Conservation (phyloP, 768 basidiomycete genomes). For the Russula emetica region DNA sequence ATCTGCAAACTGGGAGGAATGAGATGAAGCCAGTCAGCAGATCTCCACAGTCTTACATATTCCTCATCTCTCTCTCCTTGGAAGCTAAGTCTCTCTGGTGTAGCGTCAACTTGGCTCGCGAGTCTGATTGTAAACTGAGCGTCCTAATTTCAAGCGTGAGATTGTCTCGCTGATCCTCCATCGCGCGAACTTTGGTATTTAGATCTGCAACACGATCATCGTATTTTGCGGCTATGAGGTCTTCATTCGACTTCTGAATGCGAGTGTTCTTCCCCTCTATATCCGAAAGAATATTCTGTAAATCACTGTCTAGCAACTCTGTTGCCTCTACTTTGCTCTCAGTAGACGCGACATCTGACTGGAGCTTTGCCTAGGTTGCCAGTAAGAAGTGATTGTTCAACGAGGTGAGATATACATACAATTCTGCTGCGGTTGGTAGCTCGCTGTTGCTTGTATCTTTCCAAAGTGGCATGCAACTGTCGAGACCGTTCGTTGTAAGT, state of each 20-base stretch:
- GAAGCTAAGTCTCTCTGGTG: constrained; percentile 63
- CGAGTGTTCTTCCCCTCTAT: constrained; percentile 65
- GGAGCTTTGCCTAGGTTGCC: constrained; percentile 33
- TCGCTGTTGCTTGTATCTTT: constrained; percentile 52
- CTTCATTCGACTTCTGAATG: constrained; percentile 54
- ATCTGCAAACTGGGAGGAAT: constrained; percentile 53
- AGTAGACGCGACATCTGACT: constrained; percentile 46
- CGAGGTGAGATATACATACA: constrained; percentile 37
- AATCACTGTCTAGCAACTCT: constrained; percentile 49
- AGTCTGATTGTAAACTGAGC: constrained; percentile 74
- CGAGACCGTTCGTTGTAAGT: constrained; percentile 60
- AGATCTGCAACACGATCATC: constrained; percentile 60
- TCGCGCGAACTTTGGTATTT: constrained; percentile 45
- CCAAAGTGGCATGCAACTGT: constrained; percentile 52
- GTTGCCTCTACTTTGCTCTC: constrained; percentile 57
- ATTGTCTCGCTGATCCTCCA: constrained; percentile 67
- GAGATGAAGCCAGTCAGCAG: constrained; percentile 12
- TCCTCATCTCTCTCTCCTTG: constrained; percentile 62
- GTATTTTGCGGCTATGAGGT: constrained; percentile 57
- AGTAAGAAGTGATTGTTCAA: background rate
- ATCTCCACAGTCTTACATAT: constrained; percentile 48
- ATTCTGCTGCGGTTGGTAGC: constrained; percentile 52
- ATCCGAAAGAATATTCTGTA: constrained; percentile 53
- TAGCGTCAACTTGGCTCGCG: constrained; percentile 72
- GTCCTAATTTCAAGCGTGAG: constrained; percentile 66